Base-by-base conservation (phyloP, 2,329 filamentous ascomycete genomes). In the Apiospora hydei region DNA sequence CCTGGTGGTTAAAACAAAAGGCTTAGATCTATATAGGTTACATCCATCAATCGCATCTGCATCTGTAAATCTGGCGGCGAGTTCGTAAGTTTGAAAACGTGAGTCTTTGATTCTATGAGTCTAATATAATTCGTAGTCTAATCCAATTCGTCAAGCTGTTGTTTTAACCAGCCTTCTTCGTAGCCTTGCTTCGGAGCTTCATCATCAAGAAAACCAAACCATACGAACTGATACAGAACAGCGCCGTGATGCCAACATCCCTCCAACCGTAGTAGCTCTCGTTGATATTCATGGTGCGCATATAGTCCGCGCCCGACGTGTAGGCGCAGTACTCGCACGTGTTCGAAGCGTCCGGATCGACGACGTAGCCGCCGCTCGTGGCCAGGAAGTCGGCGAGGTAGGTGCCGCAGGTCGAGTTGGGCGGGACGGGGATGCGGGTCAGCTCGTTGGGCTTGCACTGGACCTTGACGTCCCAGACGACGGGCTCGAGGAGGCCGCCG, bases 401-500 rank as follows among this genome's bases (percentile, higher is more conserved):
- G 0, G 87, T 78, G 0, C 77, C 77, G 77, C 93, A 96, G 0
- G 91, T 93, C 75, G 90, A 84, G 0, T 88, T 82, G 0, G 93
- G 93, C 0, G 90, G 85, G 72, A 72, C 30, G 73, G 91, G 85
- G 85, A 96, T 80, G 38, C 73, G 78, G 1, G 81, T 80, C 7
- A 81, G 80, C 76, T 83, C 82, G 18, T 72, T 70, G 1, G 78
- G 73, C 5, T 84, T 80, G 77, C 90, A 92, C 0, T 78, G 68
- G 8, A 92, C 84, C 1, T 81, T 74, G 0, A 88, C 81, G 14
- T 84, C 83, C 30, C 87, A 82, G 1, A 94, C 82, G 0, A 90
- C 89, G 6, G 90, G 89, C 0, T 90, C 87, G 5, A 95, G 85
- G 11, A 94, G 87, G 69, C 93, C 92, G 66, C 90, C 88, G 71